phyloP scores from a whole-genome alignment of 352 stramenopile genomes.

The Phytopythium oedochilum region DNA sequence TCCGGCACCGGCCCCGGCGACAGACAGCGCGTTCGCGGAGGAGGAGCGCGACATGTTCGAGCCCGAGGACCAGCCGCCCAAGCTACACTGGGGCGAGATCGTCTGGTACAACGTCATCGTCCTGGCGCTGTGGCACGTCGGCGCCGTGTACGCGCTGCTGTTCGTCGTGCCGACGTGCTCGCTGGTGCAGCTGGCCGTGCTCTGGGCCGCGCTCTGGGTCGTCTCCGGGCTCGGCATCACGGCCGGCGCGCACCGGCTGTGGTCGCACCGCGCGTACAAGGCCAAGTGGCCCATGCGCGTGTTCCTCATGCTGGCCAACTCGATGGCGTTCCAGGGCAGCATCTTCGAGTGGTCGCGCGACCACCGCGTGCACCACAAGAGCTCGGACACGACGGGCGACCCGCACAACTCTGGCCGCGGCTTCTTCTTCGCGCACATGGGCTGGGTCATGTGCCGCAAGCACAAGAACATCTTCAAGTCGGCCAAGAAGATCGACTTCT shows the following conservation, averaged over 20 bases:
- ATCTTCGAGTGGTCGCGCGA: slow-evolving; percentile 97
- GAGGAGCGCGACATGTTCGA: slow-evolving; percentile 33
- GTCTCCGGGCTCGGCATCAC: slow-evolving; percentile 95
- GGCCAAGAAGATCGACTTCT: slow-evolving; percentile 93
- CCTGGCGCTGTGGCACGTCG: slow-evolving; percentile 60
- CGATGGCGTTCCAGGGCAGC: slow-evolving; percentile 95
- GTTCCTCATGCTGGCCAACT: slow-evolving; percentile 96
- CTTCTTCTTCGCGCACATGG: slow-evolving; percentile 98
- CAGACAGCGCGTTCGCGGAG: slow-evolving; percentile 20
- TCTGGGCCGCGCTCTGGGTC: slow-evolving; percentile 65
- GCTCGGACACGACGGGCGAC: slow-evolving; percentile 90
- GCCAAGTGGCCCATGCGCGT: slow-evolving; percentile 85
- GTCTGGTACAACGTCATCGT: slow-evolving; percentile 87
- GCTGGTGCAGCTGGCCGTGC: slow-evolving; percentile 40
- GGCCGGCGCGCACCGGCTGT: slow-evolving; percentile 95
- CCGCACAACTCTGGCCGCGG: slow-evolving; percentile 93
- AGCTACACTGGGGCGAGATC: slow-evolving; percentile 63
- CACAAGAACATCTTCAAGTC: slow-evolving; percentile 86
- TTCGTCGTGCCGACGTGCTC: slow-evolving; percentile 49
- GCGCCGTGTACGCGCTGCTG: slow-evolving; percentile 67
- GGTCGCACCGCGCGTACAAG: slow-evolving; percentile 95
- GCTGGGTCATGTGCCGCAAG: slow-evolving; percentile 97
- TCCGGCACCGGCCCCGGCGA: neutral
- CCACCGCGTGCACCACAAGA: slow-evolving; percentile 98
- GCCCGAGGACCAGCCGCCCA: slow-evolving; percentile 24